Evolutionary conservation across 345 rosid species (phyloP).

Genomic region (Gossypium raimondii): DNA sequence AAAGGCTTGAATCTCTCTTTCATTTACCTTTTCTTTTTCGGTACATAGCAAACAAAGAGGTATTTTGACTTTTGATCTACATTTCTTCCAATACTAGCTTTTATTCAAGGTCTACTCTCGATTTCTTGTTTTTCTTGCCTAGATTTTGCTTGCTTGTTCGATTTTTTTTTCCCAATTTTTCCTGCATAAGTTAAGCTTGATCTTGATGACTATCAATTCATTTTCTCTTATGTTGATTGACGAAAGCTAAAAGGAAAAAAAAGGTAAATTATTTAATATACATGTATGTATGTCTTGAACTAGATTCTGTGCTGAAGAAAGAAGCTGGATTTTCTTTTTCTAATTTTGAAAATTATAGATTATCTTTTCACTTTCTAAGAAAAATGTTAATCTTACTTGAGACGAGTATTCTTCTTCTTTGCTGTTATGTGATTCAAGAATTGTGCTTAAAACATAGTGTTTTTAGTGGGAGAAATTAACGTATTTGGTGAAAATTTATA

Average conservation of each 20-base stretch:
- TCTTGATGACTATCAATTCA: background rate
- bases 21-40: background rate
- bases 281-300: background rate
- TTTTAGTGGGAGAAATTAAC: background rate
- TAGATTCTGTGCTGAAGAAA: background rate
- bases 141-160: background rate
- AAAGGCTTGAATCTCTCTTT: background rate
- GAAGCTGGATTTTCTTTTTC: background rate
- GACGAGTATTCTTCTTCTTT: background rate
- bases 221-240: background rate
- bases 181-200: background rate
- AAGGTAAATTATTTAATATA: background rate
- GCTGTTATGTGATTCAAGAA: background rate
- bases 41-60: too few species aligned
- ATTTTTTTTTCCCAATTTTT: background rate
- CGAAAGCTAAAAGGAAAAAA: background rate
- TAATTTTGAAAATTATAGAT: background rate
- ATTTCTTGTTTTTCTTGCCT: background rate
- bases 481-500: conserved; percentile 14
- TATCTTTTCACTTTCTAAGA: background rate
- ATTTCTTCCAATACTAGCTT: too few species aligned
- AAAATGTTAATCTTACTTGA: too few species aligned
- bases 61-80: too few species aligned
- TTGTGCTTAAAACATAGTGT: background rate
- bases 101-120: background rate